Base-by-base conservation (phyloP, 495 filamentous ascomycete genomes). In the Penicillium paxilli region DNA sequence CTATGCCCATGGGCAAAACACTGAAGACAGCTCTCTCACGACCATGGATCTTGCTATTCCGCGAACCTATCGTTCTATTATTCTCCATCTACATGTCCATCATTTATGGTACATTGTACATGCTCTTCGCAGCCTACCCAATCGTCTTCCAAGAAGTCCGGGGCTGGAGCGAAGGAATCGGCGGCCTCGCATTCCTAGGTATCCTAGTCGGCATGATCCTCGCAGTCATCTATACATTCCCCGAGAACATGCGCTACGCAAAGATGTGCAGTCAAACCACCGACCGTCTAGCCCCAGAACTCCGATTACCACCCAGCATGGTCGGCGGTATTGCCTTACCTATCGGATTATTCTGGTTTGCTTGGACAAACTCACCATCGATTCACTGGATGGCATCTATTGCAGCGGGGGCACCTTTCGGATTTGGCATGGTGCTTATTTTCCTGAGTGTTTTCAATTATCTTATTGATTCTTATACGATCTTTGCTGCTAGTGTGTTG, bases 151-250 rank as follows among this genome's bases (percentile, higher is more conserved):
- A 80, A n/a, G 68, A 87, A 42, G 67, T 84, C 40, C 87, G 89
- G 6, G 83, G 83, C 46, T 95, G 90, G 90, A 77, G 73, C 10
- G 72, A 83, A 17, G 84, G 87, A 20, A 65, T 88, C 7, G 78
- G 82, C 1, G 88, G 89, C 14, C 82, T 94, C 1, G 74, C 88
- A 11, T 94, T 92, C 66, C 58, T 84, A 1, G 88, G 89, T 6
- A 89, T 96, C 41, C 83, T 88, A 16, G 70, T 87, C 47, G 91
- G 91, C 50, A 92, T 94, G 87, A 45, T 90, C 2, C 14, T 81
- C 0, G 89, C 79, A 7, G 77, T 83, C 22, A 25, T 47, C 12
- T 72, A 71, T 52, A 71, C 64, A 21, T 60, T 76, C 42, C 62
- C 61, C 5, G 74, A 78, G 51, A 78, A 79, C 47, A 62, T 64